These are phyloP conservation scores for Lachancea kluyveri DNA, from an alignment of 805 yeast genomes.

Conservation along the genomic window DNA sequence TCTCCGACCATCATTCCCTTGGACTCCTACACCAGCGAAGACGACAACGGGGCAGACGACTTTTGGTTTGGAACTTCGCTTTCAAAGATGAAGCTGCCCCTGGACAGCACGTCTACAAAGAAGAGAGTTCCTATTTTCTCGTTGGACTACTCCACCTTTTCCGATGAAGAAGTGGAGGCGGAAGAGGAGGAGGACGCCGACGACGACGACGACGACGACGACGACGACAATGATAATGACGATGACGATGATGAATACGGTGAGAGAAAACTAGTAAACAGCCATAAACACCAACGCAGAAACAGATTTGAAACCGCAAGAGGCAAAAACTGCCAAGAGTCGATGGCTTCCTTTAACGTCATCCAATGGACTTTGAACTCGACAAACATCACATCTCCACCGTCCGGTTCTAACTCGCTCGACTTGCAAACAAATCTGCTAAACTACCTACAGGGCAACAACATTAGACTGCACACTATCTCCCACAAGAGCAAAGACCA, in stretches of 20 bases:
- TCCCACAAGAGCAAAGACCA: slow-evolving; percentile 14
- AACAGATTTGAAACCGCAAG: too few species aligned
- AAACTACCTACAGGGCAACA: slow-evolving; percentile 19
- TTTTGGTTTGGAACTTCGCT: slow-evolving; percentile 16
- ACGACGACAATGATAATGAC: slow-evolving; percentile 7
- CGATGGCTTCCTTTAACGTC: too few species aligned
- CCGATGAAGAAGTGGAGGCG: not conserved
- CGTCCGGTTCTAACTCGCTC: slow-evolving; percentile 5
- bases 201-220: slow-evolving; percentile 7
- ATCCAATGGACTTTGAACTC: slow-evolving; percentile 6
- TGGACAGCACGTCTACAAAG: too few species aligned
- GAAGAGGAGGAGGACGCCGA: slow-evolving; percentile 2
- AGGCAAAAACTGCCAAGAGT: too few species aligned
- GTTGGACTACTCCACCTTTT: slow-evolving; percentile 1
- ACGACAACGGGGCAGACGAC: slow-evolving; percentile 11
- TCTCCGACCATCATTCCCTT: slow-evolving; percentile 30
- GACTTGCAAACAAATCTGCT: slow-evolving; percentile 13
- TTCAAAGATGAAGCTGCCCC: slow-evolving; percentile 7
- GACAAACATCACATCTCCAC: slow-evolving; percentile 7
- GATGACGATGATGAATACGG: slow-evolving; percentile 4
- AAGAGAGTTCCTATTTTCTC: slow-evolving; percentile 3
- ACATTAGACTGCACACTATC: slow-evolving; percentile 19
- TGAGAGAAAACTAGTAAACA: too few species aligned
- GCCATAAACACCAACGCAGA: too few species aligned
- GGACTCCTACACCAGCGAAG: slow-evolving; percentile 5